phyloP scores from a whole-genome alignment of 2,329 filamentous ascomycete genomes.

The Dryadomyces quercivorus region DNA sequence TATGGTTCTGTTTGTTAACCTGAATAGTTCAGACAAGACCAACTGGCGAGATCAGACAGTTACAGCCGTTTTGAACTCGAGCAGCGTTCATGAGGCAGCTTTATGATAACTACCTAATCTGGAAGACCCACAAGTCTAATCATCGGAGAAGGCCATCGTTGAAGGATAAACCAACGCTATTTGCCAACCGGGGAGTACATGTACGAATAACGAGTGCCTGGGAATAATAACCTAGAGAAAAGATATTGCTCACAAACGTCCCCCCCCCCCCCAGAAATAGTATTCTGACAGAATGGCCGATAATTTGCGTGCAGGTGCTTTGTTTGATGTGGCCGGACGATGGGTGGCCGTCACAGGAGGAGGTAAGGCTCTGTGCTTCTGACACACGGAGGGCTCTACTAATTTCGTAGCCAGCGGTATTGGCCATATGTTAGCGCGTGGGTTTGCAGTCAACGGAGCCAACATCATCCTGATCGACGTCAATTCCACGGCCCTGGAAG shows the following conservation, averaged over 20 bases:
- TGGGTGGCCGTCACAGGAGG: slow-evolving; percentile 10
- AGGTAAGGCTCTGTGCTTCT: slow-evolving; percentile 5
- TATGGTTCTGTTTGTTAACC: no score
- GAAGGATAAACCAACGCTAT: not conserved
- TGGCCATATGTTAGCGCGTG: slow-evolving; percentile 12
- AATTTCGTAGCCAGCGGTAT: slow-evolving; percentile 8
- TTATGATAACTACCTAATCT: not conserved
- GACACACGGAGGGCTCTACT: not conserved
- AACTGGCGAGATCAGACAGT: no score
- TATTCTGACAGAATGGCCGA: not conserved
- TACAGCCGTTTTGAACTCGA: no score
- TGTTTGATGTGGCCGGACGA: slow-evolving; percentile 1
- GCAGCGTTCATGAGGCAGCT: no score
- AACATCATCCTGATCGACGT: slow-evolving; percentile 11
- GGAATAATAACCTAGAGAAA: no score
- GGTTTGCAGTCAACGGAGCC: slow-evolving; percentile 12
- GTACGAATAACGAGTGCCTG: no score
- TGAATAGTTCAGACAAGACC: no score
- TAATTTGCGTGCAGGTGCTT: not conserved
- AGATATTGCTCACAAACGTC: no score
- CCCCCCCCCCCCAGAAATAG: not conserved
- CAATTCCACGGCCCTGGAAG: slow-evolving; percentile 7
- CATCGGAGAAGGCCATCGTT: not conserved
- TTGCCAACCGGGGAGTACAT: not conserved
- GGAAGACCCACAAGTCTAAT: not conserved